Conservation (phyloP, 1,284 basidiomycete genomes). For the Pholiota adiposa region DNA sequence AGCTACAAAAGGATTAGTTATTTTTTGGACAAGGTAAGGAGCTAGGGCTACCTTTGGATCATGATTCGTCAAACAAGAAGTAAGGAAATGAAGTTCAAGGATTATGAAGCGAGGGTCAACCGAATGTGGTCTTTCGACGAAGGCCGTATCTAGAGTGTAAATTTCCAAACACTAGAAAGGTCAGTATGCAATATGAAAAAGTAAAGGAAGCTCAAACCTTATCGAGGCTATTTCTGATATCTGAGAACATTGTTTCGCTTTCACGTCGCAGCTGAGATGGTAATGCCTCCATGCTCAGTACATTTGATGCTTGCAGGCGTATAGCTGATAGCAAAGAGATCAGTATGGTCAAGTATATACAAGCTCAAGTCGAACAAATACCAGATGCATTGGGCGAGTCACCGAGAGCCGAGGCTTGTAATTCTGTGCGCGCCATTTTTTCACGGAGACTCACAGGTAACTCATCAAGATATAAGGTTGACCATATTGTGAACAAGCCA, state of each 20-base stretch:
- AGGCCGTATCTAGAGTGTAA: not conserved
- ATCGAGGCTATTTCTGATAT: conserved; percentile 20
- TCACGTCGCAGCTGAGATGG: conserved; percentile 23
- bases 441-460: conserved; percentile 13
- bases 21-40: not conserved
- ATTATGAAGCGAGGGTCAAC: conserved; percentile 24
- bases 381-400: conserved; percentile 11
- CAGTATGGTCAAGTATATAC: not conserved
- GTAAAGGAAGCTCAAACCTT: conserved; percentile 15
- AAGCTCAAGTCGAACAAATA: conserved; percentile 4
- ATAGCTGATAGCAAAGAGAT: conserved; percentile 31
- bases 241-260: conserved; percentile 12
- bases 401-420: conserved; percentile 17
- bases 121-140: not conserved
- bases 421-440: conserved; percentile 15
- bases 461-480: conserved; percentile 38
- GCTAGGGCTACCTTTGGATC: conserved; percentile 3
- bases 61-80: not conserved
- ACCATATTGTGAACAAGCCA: conserved; percentile 62
- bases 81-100: conserved; percentile 25
- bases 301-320: conserved; percentile 41
- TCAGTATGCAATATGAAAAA: not conserved
- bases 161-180: conserved; percentile 14
- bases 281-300: conserved; percentile 45
- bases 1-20: not conserved